Evolutionary conservation across 1,284 basidiomycete genomes (phyloP).

Genomic region (Uromyces viciae-fabae): DNA sequence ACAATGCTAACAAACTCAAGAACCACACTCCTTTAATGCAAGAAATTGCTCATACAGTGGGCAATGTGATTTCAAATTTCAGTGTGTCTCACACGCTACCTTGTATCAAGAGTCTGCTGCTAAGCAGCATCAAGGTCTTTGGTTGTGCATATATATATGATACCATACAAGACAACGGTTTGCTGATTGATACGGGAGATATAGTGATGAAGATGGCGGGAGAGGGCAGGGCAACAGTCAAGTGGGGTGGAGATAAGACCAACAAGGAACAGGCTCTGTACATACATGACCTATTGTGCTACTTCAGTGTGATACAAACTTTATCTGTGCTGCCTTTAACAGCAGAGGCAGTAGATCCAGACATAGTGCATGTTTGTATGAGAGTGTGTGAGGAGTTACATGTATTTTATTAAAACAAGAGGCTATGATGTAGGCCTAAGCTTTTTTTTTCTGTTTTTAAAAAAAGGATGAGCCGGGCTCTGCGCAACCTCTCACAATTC

Average conservation of each 20-base stretch:
- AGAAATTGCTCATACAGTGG: background rate
- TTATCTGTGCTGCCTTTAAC: background rate
- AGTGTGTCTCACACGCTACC: background rate
- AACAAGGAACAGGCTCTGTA: background rate
- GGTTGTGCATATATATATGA: conserved; percentile 2
- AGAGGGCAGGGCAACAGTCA: background rate
- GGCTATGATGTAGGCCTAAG: no score
- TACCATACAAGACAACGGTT: background rate
- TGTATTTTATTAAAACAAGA: background rate
- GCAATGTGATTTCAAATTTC: background rate
- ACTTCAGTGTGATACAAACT: background rate
- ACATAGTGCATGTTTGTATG: background rate
- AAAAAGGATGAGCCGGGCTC: background rate
- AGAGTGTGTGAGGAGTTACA: background rate
- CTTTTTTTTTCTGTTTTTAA: conserved; percentile 3
- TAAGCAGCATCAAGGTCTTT: background rate
- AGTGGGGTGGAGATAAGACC: background rate
- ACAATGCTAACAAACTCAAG: background rate
- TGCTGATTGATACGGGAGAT: background rate
- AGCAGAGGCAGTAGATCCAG: background rate
- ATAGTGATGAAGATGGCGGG: background rate
- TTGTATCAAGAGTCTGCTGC: background rate
- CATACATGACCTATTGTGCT: background rate
- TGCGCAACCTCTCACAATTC: background rate
- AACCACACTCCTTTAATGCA: background rate